These are phyloP conservation scores for Scalesia atractyloides DNA, from an alignment of 129 eudicot genomes.

Conservation along the genomic window DNA sequence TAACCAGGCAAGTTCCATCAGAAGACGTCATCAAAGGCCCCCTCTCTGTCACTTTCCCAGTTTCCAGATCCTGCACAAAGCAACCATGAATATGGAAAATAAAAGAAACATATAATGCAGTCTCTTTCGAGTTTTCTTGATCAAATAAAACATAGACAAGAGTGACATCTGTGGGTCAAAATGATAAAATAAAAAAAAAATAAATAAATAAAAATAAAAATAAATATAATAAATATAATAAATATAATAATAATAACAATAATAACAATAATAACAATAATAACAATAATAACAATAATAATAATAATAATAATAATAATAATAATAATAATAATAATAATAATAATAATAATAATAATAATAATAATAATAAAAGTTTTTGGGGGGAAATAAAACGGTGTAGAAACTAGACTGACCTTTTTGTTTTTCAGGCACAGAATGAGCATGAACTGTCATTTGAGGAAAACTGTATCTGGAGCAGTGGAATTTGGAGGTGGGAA, in stretches of 20 bases:
- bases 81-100: conserved; percentile 66
- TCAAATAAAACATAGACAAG: conserved; percentile 18
- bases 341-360: too few relatives aligned
- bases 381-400: conserved; percentile 18
- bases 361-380: neutral
- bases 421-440: conserved; percentile 59
- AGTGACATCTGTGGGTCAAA: conserved; percentile 27
- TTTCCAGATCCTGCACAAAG: conserved; percentile 95
- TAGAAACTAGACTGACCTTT: conserved; percentile 68
- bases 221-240: too few relatives aligned
- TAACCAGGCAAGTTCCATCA: conserved; percentile 63
- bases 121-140: conserved; percentile 32
- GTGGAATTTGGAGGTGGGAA: conserved; percentile 71
- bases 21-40: conserved; percentile 95
- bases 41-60: conserved; percentile 94
- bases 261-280: too few relatives aligned
- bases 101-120: conserved; percentile 46
- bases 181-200: too few relatives aligned
- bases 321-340: too few relatives aligned
- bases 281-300: too few relatives aligned
- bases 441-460: conserved; percentile 76
- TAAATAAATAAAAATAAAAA: too few relatives aligned
- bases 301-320: too few relatives aligned
- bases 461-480: conserved; percentile 53
- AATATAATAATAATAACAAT: too few relatives aligned